phyloP scores from a whole-genome alignment of 2,329 filamentous ascomycete species.

The Aspergillus pseudoglaucus region DNA sequence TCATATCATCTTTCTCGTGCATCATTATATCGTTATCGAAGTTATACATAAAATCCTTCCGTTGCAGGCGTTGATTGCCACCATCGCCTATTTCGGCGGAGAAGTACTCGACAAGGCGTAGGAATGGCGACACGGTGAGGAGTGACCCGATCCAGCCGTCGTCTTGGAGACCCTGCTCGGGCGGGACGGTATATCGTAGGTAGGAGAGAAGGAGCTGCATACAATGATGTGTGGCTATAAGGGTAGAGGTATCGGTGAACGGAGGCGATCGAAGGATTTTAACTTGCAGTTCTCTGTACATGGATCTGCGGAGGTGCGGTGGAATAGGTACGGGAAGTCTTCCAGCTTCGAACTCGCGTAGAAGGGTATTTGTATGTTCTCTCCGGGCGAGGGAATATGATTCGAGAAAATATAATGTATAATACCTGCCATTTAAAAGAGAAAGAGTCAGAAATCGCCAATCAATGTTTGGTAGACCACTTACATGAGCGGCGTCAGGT shows the following conservation, averaged over 20 bases:
- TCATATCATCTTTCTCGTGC: conserved; percentile 33
- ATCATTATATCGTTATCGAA: conserved; percentile 34
- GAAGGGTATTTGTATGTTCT: conserved; percentile 31
- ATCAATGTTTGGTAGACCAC: conserved; percentile 4
- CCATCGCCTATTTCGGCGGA: conserved; percentile 39
- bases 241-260: conserved; percentile 33
- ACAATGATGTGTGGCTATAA: conserved; percentile 38
- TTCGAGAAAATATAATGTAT: conserved; percentile 36
- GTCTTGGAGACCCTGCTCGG: conserved; percentile 23
- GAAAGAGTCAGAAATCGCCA: neutral
- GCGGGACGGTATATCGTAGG: conserved; percentile 31
- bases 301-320: conserved; percentile 24
- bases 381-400: conserved; percentile 32
- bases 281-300: conserved; percentile 32
- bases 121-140: conserved; percentile 33
- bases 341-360: conserved; percentile 34
- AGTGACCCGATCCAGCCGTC: conserved; percentile 38
- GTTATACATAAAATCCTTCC: conserved; percentile 39
- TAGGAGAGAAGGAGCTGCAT: conserved; percentile 35
- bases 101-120: conserved; percentile 36
- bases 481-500: conserved; percentile 37
- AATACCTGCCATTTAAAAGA: conserved; percentile 33
- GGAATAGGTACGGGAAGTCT: conserved; percentile 32
- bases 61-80: conserved; percentile 32
- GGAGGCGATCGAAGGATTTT: conserved; percentile 34